phyloP scores from a whole-genome alignment of 192 early-diverging fungal genomes.

The Mortierella alpina region DNA sequence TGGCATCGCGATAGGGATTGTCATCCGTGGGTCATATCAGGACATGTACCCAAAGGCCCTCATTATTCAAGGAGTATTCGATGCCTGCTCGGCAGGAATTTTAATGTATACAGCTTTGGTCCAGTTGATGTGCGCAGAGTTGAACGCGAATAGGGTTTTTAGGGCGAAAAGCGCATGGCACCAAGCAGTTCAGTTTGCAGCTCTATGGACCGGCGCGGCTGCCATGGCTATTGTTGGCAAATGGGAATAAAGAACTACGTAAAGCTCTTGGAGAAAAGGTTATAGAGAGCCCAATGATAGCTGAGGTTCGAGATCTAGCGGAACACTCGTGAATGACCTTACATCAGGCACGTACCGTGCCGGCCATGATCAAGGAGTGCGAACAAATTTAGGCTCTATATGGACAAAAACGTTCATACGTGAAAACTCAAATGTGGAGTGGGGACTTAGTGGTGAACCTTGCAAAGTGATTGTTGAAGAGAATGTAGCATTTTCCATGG shows the following conservation, averaged over 20 bases:
- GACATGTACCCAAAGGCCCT: slow-evolving; percentile 62
- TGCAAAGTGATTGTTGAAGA: no score
- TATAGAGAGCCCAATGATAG: no score
- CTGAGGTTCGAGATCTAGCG: no score
- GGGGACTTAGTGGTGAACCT: no score
- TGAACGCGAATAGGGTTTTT: slow-evolving; percentile 68
- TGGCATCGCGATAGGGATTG: slow-evolving; percentile 84
- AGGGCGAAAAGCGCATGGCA: slow-evolving; percentile 21
- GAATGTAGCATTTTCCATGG: no score
- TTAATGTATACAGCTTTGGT: slow-evolving; percentile 84
- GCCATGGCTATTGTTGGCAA: slow-evolving; percentile 83
- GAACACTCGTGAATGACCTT: no score
- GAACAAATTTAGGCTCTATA: no score
- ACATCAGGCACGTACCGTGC: no score
- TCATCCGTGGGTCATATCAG: slow-evolving; percentile 69
- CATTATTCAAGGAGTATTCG: slow-evolving; percentile 83
- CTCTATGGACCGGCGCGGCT: slow-evolving; percentile 77
- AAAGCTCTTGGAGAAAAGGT: no score
- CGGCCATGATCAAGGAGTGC: no score
- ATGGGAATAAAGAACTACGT: slow-evolving; percentile 57
- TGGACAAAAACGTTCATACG: no score
- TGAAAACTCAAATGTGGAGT: no score
- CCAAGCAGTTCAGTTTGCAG: slow-evolving; percentile 64
- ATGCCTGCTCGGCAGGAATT: slow-evolving; percentile 84
- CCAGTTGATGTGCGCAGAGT: slow-evolving; percentile 78